Evolutionary conservation across 495 filamentous ascomycete genomes (phyloP).

Genomic region (Aspergillus affinis): DNA sequence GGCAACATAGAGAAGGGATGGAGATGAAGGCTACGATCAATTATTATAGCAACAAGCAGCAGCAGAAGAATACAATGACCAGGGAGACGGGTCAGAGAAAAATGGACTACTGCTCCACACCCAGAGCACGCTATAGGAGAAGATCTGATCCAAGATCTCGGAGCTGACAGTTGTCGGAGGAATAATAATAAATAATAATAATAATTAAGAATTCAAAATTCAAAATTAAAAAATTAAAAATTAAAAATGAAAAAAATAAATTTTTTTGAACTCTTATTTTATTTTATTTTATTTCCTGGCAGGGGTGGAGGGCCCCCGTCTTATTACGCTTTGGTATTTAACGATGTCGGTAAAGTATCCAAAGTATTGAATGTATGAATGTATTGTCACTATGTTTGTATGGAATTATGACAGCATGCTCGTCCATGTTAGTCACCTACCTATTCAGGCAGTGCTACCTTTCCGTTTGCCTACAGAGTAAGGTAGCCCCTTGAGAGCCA

Average conservation of each 20-base stretch:
- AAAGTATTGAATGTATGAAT: conserved; percentile 1
- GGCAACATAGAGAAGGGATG: conserved; percentile 17
- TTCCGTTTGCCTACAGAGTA: not conserved
- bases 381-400: not conserved
- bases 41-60: conserved; percentile 26
- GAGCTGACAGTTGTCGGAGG: conserved; percentile 46
- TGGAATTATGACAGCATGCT: not conserved
- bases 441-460: not conserved
- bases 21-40: conserved; percentile 19
- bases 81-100: conserved; percentile 44
- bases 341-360: not conserved
- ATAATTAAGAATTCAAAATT: conserved; percentile 7
- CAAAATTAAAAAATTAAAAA: conserved; percentile 13
- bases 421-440: not conserved
- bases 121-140: conserved; percentile 42
- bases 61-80: conserved; percentile 31
- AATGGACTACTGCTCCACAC: conserved; percentile 36
- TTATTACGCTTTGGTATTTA: not conserved
- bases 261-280: conserved; percentile 7
- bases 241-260: conserved; percentile 9
- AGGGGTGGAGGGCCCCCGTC: not conserved
- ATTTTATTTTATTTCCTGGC: conserved; percentile 10
- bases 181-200: conserved; percentile 19
- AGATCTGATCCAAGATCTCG: conserved; percentile 52
- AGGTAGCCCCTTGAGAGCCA: not conserved